Conservation (phyloP, 768 basidiomycete genomes). For the Lentinula lateritia region DNA sequence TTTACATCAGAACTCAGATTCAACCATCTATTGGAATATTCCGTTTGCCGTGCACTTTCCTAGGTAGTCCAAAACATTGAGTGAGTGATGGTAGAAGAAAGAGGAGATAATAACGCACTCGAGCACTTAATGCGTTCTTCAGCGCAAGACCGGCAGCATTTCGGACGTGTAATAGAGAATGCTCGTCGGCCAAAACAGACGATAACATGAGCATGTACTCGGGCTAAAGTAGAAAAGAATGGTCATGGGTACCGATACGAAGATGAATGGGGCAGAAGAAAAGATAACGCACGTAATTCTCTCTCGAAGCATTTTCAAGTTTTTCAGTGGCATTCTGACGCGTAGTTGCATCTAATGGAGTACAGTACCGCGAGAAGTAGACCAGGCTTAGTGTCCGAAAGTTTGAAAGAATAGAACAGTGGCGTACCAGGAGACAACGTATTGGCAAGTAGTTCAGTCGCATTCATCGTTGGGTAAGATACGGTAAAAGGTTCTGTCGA, state of each 20-base stretch:
- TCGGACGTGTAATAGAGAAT: slow-evolving; percentile 63
- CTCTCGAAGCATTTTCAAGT: slow-evolving; percentile 78
- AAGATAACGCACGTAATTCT: slow-evolving; percentile 77
- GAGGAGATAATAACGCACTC: slow-evolving; percentile 53
- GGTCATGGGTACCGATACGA: slow-evolving; percentile 12
- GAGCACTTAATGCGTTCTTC: slow-evolving; percentile 90
- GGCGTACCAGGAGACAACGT: slow-evolving; percentile 83
- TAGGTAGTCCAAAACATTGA: slow-evolving; percentile 25
- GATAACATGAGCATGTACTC: slow-evolving; percentile 92
- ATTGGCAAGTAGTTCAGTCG: slow-evolving; percentile 85
- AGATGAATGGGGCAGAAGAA: slow-evolving; percentile 8
- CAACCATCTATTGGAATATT: slow-evolving; percentile 79
- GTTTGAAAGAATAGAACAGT: slow-evolving; percentile 21
- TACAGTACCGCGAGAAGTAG: slow-evolving; percentile 8
- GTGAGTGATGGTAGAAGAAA: neutral
- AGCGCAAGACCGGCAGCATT: slow-evolving; percentile 96
- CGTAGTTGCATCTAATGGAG: slow-evolving; percentile 68
- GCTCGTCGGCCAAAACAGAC: slow-evolving; percentile 76
- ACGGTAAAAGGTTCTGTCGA: slow-evolving; percentile 3
- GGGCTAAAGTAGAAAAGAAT: slow-evolving; percentile 47
- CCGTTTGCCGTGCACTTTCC: slow-evolving; percentile 71
- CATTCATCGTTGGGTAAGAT: slow-evolving; percentile 65
- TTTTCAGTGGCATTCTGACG: slow-evolving; percentile 90
- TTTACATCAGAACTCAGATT: slow-evolving; percentile 62
- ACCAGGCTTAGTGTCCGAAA: slow-evolving; percentile 19